phyloP scores from a whole-genome alignment of 2,329 filamentous ascomycete genomes.

The Sporothrix curviconia region DNA sequence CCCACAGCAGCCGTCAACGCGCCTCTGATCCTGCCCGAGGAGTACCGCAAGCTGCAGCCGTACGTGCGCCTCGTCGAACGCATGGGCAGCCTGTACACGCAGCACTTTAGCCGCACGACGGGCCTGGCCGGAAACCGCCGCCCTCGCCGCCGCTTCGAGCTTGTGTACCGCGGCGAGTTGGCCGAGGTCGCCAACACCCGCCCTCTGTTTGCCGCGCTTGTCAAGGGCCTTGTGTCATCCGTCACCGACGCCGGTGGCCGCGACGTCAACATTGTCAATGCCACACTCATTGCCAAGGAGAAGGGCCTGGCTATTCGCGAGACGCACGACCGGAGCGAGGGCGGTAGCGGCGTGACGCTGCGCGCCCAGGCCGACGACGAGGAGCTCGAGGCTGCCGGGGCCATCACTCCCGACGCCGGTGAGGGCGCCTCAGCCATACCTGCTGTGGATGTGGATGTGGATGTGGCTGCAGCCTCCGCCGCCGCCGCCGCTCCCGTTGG shows the following conservation, averaged over 20 bases:
- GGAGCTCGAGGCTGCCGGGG: slow-evolving; percentile 15
- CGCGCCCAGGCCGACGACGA: slow-evolving; percentile 36
- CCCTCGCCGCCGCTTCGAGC: slow-evolving; percentile 60
- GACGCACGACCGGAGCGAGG: slow-evolving; percentile 47
- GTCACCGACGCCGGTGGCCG: slow-evolving; percentile 60
- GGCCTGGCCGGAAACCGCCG: slow-evolving; percentile 25
- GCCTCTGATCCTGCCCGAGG: slow-evolving; percentile 72
- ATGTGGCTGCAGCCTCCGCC: not conserved
- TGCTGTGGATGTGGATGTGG: not conserved
- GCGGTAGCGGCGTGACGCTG: slow-evolving; percentile 57
- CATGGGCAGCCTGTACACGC: slow-evolving; percentile 72
- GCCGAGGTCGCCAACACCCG: slow-evolving; percentile 67
- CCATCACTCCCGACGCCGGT: slow-evolving; percentile 2
- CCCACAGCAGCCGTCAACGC: slow-evolving; percentile 75
- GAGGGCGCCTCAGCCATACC: too few relatives aligned
- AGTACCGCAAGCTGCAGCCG: slow-evolving; percentile 70
- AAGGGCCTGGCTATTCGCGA: slow-evolving; percentile 74
- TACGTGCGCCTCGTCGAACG: slow-evolving; percentile 71
- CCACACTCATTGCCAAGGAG: slow-evolving; percentile 65
- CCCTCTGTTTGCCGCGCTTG: slow-evolving; percentile 69
- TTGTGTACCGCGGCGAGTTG: slow-evolving; percentile 71
- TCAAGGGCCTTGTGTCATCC: slow-evolving; percentile 66
- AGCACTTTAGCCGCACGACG: slow-evolving; percentile 53
- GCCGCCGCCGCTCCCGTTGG: not conserved
- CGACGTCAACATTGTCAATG: slow-evolving; percentile 79